Evolutionary conservation across 345 rosid species (phyloP).

Genomic region (Reutealis trisperma): DNA sequence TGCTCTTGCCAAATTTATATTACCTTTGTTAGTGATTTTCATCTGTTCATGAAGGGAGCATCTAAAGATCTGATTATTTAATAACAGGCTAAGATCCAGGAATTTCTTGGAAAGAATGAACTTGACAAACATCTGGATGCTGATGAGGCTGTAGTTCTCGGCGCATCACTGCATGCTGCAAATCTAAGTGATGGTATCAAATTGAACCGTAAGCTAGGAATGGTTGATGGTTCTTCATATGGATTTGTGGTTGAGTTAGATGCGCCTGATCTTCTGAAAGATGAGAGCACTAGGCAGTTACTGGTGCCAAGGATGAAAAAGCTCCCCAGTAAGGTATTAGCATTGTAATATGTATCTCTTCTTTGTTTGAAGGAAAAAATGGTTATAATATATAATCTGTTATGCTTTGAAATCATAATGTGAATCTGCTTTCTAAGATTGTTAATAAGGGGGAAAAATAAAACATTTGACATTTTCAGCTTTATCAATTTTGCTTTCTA

Average conservation of each 20-base stretch:
- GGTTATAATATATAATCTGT: no score
- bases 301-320: slow-evolving; percentile 94
- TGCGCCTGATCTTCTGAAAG: slow-evolving; percentile 70
- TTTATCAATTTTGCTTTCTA: slow-evolving; percentile 12
- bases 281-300: slow-evolving; percentile 69
- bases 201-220: slow-evolving; percentile 91
- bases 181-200: slow-evolving; percentile 98
- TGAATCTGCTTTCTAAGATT: background rate
- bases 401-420: slow-evolving; percentile 3
- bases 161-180: slow-evolving; percentile 92
- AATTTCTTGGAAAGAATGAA: slow-evolving; percentile 84
- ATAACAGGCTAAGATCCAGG: slow-evolving; percentile 85
- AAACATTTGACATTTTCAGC: background rate
- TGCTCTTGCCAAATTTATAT: slow-evolving; percentile 2
- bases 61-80: background rate
- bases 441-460: background rate
- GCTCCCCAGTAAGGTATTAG: slow-evolving; percentile 86
- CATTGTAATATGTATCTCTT: background rate
- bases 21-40: slow-evolving; percentile 5
- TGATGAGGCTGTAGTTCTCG: slow-evolving; percentile 98
- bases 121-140: slow-evolving; percentile 98
- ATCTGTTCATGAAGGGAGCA: slow-evolving; percentile 5
- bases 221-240: slow-evolving; percentile 90
- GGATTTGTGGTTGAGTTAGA: slow-evolving; percentile 73
- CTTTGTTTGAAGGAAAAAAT: slow-evolving; percentile 6